phyloP scores from a whole-genome alignment of 208 protist species.

The Naegleria fowleri region DNA sequence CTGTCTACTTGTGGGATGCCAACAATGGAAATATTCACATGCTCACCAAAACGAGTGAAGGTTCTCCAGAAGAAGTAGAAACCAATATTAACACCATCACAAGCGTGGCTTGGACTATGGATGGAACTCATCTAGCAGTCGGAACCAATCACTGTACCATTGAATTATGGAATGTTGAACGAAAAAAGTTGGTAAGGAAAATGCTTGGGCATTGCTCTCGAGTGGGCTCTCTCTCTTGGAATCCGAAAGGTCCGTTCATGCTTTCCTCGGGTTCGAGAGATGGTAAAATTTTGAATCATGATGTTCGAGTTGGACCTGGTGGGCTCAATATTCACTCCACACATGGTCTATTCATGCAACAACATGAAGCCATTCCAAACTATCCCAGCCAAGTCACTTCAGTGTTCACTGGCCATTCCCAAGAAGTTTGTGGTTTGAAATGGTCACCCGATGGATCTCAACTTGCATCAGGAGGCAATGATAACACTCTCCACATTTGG shows the following conservation, averaged over 20 bases:
- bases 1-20: constrained; percentile 83
- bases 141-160: constrained; percentile 32
- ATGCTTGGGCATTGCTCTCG: constrained; percentile 76
- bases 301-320: constrained; percentile 72
- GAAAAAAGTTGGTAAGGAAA: constrained; percentile 59
- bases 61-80: background rate
- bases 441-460: constrained; percentile 65
- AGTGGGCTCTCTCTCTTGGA: constrained; percentile 89
- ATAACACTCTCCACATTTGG: constrained; percentile 76
- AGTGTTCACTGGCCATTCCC: constrained; percentile 52
- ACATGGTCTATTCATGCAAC: constrained; percentile 32
- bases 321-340: background rate
- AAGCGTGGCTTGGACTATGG: constrained; percentile 56
- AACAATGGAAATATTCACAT: constrained; percentile 46
- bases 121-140: constrained; percentile 48
- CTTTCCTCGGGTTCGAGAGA: constrained; percentile 88
- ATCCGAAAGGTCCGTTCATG: constrained; percentile 48
- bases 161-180: constrained; percentile 68
- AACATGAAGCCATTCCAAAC: background rate
- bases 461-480: constrained; percentile 77
- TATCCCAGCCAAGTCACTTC: constrained; percentile 26
- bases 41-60: constrained; percentile 39
- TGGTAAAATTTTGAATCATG: constrained; percentile 82
- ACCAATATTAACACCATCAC: constrained; percentile 49
- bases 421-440: constrained; percentile 75